These are phyloP conservation scores for Apiotrichum porosum DNA, from an alignment of 1,284 basidiomycete species.

Conservation along the genomic window DNA sequence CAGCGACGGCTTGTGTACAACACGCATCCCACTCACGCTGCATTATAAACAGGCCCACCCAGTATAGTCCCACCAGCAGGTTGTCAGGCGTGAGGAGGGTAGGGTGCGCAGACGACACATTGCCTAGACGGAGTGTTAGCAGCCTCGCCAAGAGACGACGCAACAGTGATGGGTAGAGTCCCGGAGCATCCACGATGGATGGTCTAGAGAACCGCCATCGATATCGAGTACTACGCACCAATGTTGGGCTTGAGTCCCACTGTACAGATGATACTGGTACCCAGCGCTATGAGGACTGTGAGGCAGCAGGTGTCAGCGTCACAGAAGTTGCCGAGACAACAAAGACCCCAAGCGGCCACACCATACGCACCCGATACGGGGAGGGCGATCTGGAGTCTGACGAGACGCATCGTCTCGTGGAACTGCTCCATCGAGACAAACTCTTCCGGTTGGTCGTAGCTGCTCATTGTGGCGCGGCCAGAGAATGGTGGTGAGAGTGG, in stretches of 20 bases:
- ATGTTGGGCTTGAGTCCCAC: constrained; percentile 46
- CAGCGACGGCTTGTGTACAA: not conserved
- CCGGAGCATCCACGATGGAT: too few species aligned
- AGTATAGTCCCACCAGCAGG: constrained; percentile 62
- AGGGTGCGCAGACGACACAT: constrained; percentile 58
- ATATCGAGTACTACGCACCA: constrained; percentile 19
- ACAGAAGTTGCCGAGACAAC: too few species aligned
- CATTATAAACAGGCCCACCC: constrained; percentile 52
- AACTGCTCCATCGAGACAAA: constrained; percentile 45
- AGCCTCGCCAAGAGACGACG: too few species aligned
- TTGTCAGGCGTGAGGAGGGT: constrained; percentile 68
- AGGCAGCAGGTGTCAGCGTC: too few species aligned
- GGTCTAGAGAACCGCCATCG: not conserved
- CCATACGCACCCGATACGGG: constrained; percentile 68
- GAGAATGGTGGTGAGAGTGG: too few species aligned
- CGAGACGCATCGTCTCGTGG: constrained; percentile 41
- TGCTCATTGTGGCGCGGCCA: too few species aligned
- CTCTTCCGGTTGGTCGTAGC: constrained; percentile 41
- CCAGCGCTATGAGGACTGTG: constrained; percentile 38
- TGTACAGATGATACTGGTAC: constrained; percentile 41
- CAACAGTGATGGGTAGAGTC: too few species aligned
- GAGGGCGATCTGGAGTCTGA: constrained; percentile 67
- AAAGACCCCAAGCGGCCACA: too few species aligned
- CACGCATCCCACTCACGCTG: too few species aligned
- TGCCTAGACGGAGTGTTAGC: constrained; percentile 44